Evolutionary conservation across 306 rosid genomes (phyloP).

Genomic region (Cucurbita argyrosperma): DNA sequence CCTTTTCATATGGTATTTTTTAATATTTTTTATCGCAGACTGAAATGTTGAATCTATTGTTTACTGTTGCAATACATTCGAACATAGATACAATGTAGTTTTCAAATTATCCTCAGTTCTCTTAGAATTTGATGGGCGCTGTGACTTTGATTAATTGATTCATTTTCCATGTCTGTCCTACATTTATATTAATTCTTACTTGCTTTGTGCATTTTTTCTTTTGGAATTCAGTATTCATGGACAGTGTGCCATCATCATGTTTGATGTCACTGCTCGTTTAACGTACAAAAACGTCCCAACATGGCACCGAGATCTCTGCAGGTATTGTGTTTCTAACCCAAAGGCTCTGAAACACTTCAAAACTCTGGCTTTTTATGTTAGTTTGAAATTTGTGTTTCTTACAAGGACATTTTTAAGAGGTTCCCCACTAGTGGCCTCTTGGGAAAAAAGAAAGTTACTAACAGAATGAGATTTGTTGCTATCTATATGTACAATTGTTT

Average conservation of each 20-base stretch:
- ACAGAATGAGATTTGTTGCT: not conserved
- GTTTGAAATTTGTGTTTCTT: not conserved
- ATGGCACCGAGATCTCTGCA: constrained; percentile 68
- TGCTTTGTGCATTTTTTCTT: not conserved
- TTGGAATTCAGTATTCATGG: constrained; percentile 16
- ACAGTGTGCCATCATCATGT: constrained; percentile 66
- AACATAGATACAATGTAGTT: not conserved
- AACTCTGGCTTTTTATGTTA: not conserved
- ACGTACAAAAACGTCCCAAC: constrained; percentile 66
- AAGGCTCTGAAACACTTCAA: not conserved
- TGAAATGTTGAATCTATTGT: not conserved
- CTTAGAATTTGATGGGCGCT: not conserved
- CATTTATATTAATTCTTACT: not conserved
- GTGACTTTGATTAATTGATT: not conserved
- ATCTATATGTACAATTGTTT: not conserved
- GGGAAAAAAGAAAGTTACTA: no score
- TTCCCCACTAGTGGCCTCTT: not conserved
- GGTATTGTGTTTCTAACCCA: constrained; percentile 16
- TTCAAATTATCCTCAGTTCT: not conserved
- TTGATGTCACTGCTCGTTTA: constrained; percentile 57
- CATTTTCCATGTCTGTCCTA: not conserved
- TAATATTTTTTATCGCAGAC: not conserved
- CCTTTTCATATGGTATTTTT: not conserved
- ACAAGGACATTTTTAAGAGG: not conserved
- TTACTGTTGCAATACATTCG: not conserved